Evolutionary conservation across 1,139 yeast species (phyloP).

Genomic region (Suzukiozyma palmioleophila): DNA sequence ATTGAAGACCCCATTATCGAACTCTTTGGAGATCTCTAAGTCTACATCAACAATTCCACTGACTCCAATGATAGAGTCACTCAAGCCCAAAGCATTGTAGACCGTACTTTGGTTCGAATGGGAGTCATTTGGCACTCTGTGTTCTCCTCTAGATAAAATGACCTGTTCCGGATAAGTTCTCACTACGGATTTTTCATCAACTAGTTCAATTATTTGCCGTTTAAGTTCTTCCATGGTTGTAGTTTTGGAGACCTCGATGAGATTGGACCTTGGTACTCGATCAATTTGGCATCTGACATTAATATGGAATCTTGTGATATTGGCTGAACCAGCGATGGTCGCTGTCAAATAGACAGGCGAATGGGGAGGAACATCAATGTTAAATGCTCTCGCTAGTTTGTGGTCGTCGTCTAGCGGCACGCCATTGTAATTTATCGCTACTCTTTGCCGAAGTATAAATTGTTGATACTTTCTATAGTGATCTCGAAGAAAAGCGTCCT

Average conservation of each 20-base stretch:
- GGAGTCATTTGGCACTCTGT: constrained; percentile 9
- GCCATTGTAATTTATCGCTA: constrained; percentile 7
- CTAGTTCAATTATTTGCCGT: constrained; percentile 17
- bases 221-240: constrained; percentile 23
- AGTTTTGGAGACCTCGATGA: constrained; percentile 20
- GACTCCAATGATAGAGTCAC: constrained; percentile 9
- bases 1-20: not conserved
- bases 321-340: not conserved
- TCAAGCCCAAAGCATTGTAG: constrained; percentile 13
- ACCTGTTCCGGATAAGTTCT: constrained; percentile 30
- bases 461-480: not conserved
- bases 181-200: constrained; percentile 21
- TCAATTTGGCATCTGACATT: constrained; percentile 15
- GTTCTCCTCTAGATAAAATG: constrained; percentile 13
- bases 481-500: not conserved
- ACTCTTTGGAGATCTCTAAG: constrained; percentile 10
- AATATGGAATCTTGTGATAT: constrained; percentile 7
- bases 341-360: constrained; percentile 14
- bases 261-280: constrained; percentile 18
- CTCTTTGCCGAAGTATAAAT: not conserved
- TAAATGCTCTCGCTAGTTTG: constrained; percentile 16
- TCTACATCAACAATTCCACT: constrained; percentile 10
- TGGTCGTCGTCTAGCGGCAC: constrained; percentile 10
- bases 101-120: constrained; percentile 9
- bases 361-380: constrained; percentile 29